Conservation (phyloP, 257 asterid species). For the Solanum acaule region DNA sequence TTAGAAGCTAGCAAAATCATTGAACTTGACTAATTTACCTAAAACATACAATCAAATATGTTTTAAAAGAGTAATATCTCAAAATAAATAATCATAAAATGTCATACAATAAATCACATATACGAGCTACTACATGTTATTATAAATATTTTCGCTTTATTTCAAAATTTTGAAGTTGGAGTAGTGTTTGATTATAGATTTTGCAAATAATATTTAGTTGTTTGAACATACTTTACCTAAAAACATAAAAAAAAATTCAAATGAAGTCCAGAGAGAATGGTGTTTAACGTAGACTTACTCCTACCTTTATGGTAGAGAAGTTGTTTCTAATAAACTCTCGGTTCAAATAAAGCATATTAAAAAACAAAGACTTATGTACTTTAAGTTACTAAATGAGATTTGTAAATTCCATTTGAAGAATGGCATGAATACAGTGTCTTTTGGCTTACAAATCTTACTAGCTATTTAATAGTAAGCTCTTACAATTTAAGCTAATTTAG, state of each 20-base stretch:
- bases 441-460: background rate
- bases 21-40: too few species aligned
- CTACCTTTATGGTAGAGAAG: background rate
- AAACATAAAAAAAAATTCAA: too few species aligned
- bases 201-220: background rate
- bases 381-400: background rate
- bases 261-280: background rate
- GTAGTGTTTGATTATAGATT: background rate
- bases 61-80: background rate
- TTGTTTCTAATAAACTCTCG: background rate
- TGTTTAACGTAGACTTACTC: background rate
- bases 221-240: too few species aligned
- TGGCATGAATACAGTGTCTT: background rate
- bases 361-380: background rate
- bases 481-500: constrained; percentile 10
- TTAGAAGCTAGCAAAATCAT: background rate
- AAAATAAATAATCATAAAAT: background rate
- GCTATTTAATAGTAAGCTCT: background rate
- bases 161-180: too few species aligned
- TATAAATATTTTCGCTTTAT: background rate
- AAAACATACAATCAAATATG: background rate
- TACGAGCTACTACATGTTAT: background rate
- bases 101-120: background rate
- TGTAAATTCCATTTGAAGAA: background rate
- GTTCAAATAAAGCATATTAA: background rate